Base-by-base conservation (phyloP, 129 eudicot genomes). In the Oenanthe sinensis region DNA sequence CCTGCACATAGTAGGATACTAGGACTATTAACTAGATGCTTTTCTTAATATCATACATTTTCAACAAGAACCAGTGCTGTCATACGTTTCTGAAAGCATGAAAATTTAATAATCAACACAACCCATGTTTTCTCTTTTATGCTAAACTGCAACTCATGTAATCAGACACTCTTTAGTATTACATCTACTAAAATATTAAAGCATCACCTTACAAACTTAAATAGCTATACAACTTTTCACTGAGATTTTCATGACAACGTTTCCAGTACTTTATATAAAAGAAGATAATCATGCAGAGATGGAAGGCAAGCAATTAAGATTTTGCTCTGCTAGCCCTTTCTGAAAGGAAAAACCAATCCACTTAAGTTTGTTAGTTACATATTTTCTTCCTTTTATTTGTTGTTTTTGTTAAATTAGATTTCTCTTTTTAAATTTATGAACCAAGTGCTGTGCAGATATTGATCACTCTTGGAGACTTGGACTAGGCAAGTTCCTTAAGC, bases 1-100 rank as follows among this genome's bases (percentile, higher is more conserved):
- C 96, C 98, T 95, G 92, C 80, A 83, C 4, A 78, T 75, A 36
- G 65, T 75, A 65, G 47, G 16, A 54, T 40, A 22, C 44, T 75
- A 52, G 55, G 22, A 54, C 63, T 40, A 22, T 73, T n/a, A 73
- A 45, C 15, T 1, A 37, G 28, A 36, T 39, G 13, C 16, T 30
- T 55, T 28, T 65, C 42, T 12, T 65, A 15, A 10, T 52, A 55
- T 63, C 71, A 28, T 63, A 26, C 28, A 63, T 26, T 13, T 0
- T 28, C 40, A 3, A 28, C 28, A 63, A 24, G 12, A 1, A 55
- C 28, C 65, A 55, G 11, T 24, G 26, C 8, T 55, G 65, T 55
- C 65, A 8, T 22, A 8, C 65, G 22, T 10, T 55, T 55, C 3
- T 30, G 22, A 22, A 55, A 55, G 2, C 2, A 55, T 8, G 13